Percentiles rank a stretch among this genome's conserved stretches.
Conservation (phyloP, 306 rosid species). For the Quercus variabilis region DNA sequence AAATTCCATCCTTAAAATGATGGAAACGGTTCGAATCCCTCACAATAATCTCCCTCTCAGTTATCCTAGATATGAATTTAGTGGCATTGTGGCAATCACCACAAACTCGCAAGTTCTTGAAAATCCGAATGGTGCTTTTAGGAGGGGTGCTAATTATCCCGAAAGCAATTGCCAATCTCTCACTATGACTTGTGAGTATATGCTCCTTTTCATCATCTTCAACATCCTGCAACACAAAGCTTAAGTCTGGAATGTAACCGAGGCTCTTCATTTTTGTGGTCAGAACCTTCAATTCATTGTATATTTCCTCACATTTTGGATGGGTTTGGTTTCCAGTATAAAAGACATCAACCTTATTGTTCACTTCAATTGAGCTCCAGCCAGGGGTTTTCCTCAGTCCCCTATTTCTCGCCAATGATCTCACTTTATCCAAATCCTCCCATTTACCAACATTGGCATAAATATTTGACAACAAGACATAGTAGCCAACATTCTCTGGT, state of each 20-base stretch:
- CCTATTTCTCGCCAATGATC: slow-evolving; percentile 41
- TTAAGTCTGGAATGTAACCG: slow-evolving; percentile 43
- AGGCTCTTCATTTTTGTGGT: slow-evolving; percentile 43
- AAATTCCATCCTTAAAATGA: slow-evolving; percentile 46
- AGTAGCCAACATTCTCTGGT: slow-evolving; percentile 42
- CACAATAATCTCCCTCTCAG: slow-evolving; percentile 45
- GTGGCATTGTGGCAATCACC: slow-evolving; percentile 44
- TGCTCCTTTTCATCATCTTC: slow-evolving; percentile 56
- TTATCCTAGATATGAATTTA: slow-evolving; percentile 34
- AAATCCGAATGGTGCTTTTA: slow-evolving; percentile 35
- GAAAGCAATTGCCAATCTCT: slow-evolving; percentile 48
- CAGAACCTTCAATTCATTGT: slow-evolving; percentile 30
- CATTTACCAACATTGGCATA: slow-evolving; percentile 42
- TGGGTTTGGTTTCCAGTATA: slow-evolving; percentile 45
- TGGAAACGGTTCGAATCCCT: slow-evolving; percentile 57
- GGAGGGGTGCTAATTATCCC: slow-evolving; percentile 43
- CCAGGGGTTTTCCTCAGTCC: slow-evolving; percentile 48
- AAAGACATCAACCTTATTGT: slow-evolving; percentile 50
- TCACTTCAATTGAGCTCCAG: slow-evolving; percentile 53
- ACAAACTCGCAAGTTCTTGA: slow-evolving; percentile 54
- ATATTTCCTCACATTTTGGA: slow-evolving; percentile 40
- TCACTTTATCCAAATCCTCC: slow-evolving; percentile 48
- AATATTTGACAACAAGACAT: slow-evolving; percentile 45
- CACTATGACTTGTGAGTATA: slow-evolving; percentile 42
- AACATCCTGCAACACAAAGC: slow-evolving; percentile 53